Evolutionary conservation across 2,329 filamentous ascomycete genomes (phyloP), one percentile per base, ranked within the genome.

Genomic region (Claviceps africana): DNA sequence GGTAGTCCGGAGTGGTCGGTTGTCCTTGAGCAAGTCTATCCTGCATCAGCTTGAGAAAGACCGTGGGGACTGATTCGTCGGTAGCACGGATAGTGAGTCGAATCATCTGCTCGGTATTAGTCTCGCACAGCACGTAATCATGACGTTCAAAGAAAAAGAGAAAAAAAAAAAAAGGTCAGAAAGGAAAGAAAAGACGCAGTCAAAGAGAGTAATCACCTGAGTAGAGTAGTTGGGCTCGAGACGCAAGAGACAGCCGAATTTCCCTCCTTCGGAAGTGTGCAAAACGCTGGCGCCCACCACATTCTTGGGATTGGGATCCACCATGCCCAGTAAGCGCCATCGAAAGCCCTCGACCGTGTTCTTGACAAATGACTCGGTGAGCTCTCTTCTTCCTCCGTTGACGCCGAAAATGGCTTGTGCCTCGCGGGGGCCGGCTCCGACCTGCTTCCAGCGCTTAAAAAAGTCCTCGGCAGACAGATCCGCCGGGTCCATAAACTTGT

Each of bases 391-490:
- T 1, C 65, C 66, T 2, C 58, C 56, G 1, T 72, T 69, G 11
- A 91, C 65, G 0, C 83, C 82, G 67, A 98, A 94, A 33, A 97
- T 88, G 47, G 79, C 79, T 66, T 98, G 93, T 0, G 87, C 83
- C 67, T 98, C 94, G 31, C 94, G 80, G 1, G 90, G 84, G 1
- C 81, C 81, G 5, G 86, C 88, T 13, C 93, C 93, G 60, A 98
- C 97, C 70, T 98, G 93, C 75, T 95, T 94, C 93, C 93, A 98
- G 50, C 94, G 78, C 75, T 94, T 96, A 79, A 98, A 98, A 70
- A 97, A 98, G 64, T 98, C 93, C 50, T 98, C 93, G 0, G 85
- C 82, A 7, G 80, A 80, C 40, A 98, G 74, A 53, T 93, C 85
- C 0, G 93, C 90, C 0, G 87, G 81, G 56, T 96, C 90, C 89